Evolutionary conservation across 192 early-diverging fungal genomes (phyloP).

Genomic region (Mortierella antarctica): DNA sequence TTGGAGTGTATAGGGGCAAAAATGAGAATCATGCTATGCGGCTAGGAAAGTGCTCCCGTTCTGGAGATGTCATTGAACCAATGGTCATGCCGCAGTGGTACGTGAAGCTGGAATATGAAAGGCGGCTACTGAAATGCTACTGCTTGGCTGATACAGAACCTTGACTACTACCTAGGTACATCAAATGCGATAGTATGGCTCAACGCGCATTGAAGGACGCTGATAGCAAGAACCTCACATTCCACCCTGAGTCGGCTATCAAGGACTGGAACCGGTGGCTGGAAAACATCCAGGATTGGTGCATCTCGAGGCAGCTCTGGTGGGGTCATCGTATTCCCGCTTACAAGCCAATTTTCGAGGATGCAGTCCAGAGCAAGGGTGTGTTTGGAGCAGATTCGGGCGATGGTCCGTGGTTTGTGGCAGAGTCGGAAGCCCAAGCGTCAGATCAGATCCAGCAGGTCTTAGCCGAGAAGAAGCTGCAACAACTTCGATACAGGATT

Average conservation of each 20-base stretch:
- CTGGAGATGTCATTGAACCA: conserved; percentile 95
- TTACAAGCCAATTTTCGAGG: conserved; percentile 76
- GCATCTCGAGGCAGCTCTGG: conserved; percentile 97
- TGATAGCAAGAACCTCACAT: conserved; percentile 66
- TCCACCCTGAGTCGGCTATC: conserved; percentile 78
- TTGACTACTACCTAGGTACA: conserved; percentile 63
- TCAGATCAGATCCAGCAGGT: conserved; percentile 61
- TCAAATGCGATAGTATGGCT: conserved; percentile 84
- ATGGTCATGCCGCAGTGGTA: conserved; percentile 96
- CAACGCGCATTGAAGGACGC: conserved; percentile 74
- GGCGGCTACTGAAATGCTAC: neutral
- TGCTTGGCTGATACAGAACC: neutral
- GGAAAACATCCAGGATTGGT: conserved; percentile 94
- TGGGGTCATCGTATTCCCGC: conserved; percentile 97
- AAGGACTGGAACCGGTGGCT: conserved; percentile 93
- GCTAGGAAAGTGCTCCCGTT: conserved; percentile 76
- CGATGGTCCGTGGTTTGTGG: conserved; percentile 75
- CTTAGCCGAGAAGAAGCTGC: conserved; percentile 53
- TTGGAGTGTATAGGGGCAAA: conserved; percentile 79
- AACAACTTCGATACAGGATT: conserved; percentile 50
- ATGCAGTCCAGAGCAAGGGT: neutral
- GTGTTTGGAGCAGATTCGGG: conserved; percentile 29
- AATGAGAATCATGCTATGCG: conserved; percentile 84
- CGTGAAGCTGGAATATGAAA: neutral
- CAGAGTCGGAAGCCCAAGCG: conserved; percentile 65